Evolutionary conservation across 345 rosid genomes (phyloP).

Genomic region (Dovyalis caffra): DNA sequence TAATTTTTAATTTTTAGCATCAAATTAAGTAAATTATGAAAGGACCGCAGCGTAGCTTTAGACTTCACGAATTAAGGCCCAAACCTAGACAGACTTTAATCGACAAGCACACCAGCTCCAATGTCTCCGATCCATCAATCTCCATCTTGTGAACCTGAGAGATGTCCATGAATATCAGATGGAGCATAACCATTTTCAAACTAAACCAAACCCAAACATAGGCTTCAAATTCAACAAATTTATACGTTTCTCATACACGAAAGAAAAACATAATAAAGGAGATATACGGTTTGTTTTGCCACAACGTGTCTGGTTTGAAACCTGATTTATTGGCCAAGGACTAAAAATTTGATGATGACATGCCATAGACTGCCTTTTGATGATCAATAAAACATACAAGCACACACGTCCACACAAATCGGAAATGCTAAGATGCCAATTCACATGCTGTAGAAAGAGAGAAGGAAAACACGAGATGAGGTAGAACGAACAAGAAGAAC

Average conservation of each 20-base stretch:
- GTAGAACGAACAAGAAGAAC: no score
- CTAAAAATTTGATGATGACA: not conserved
- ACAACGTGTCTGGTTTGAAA: not conserved
- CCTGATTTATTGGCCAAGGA: not conserved
- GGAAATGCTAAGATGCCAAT: not conserved
- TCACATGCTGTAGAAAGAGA: not conserved
- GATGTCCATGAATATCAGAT: not conserved
- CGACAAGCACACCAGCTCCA: not conserved
- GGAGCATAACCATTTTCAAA: not conserved
- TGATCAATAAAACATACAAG: not conserved
- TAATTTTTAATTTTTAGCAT: no score
- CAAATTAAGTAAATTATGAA: no score
- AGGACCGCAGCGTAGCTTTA: no score
- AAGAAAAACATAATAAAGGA: not conserved
- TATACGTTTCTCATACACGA: not conserved
- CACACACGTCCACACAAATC: not conserved
- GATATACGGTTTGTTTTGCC: not conserved
- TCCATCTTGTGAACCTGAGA: not conserved
- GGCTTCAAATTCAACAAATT: not conserved
- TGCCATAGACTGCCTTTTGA: not conserved
- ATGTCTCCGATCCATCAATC: not conserved
- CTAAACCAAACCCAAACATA: not conserved
- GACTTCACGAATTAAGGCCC: no score
- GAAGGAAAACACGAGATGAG: no score
- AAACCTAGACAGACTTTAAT: not conserved